Evolutionary conservation across 768 basidiomycete species (phyloP).

Genomic region (Lentinula detonsa): DNA sequence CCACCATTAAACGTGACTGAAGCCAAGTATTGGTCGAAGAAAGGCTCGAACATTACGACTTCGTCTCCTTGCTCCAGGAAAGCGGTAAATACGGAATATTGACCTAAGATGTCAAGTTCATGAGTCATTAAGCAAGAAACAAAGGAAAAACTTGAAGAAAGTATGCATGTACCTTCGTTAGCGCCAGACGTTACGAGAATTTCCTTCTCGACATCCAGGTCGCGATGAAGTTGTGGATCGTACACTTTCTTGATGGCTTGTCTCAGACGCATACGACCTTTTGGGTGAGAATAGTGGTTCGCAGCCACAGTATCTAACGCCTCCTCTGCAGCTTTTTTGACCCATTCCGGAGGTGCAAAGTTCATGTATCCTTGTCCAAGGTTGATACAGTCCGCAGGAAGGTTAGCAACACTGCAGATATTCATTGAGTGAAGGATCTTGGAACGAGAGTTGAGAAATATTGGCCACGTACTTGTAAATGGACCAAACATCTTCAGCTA

Average conservation of each 20-base stretch:
- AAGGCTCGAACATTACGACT: constrained; percentile 98
- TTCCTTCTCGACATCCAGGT: constrained; percentile 81
- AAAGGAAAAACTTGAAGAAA: not conserved
- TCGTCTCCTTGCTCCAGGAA: constrained; percentile 92
- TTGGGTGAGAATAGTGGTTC: constrained; percentile 91
- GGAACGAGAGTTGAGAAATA: not conserved
- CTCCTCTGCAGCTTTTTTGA: constrained; percentile 64
- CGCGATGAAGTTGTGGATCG: constrained; percentile 57
- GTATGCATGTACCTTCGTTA: constrained; percentile 69
- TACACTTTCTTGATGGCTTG: constrained; percentile 84
- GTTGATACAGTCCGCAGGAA: constrained; percentile 91
- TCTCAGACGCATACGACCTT: constrained; percentile 81
- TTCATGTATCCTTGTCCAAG: constrained; percentile 96
- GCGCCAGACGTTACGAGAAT: constrained; percentile 97
- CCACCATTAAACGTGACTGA: constrained; percentile 94
- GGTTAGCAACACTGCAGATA: constrained; percentile 64
- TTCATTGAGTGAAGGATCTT: not conserved
- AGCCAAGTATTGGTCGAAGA: constrained; percentile 94
- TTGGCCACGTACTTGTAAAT: constrained; percentile 69
- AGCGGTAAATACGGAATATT: constrained; percentile 90
- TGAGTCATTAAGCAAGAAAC: not conserved
- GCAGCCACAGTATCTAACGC: constrained; percentile 59
- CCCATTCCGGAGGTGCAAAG: constrained; percentile 79
- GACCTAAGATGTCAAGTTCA: constrained; percentile 43
- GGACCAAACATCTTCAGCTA: constrained; percentile 86